Conservation (phyloP, 345 rosid genomes). For the Citrus australasica region DNA sequence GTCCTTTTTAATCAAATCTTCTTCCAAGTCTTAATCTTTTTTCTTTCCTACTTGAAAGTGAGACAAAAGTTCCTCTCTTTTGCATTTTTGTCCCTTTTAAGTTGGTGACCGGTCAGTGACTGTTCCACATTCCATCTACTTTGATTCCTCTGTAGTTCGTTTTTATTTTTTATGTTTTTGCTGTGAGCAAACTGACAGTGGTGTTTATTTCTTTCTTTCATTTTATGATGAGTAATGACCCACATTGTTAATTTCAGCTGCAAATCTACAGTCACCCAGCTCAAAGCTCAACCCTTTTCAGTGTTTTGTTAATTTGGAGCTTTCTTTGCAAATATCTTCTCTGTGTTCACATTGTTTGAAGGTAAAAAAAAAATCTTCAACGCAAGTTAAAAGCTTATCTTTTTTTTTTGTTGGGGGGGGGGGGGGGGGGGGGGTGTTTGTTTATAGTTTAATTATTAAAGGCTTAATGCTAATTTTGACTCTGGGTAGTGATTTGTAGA, state of each 20-base stretch:
- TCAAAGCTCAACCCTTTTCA: constrained; percentile 3
- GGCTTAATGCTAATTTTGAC: constrained; percentile 2
- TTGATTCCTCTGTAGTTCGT: constrained; percentile 23
- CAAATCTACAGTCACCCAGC: constrained; percentile 25
- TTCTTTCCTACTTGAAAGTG: neutral
- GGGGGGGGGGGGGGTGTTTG: too few species aligned
- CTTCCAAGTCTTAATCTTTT: neutral
- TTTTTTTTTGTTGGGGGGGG: neutral
- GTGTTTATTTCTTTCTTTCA: constrained; percentile 15
- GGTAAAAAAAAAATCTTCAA: constrained; percentile 22
- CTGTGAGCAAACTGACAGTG: constrained; percentile 13
- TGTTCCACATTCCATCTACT: constrained; percentile 19
- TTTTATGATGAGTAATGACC: constrained; percentile 22
- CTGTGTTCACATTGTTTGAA: constrained; percentile 25
- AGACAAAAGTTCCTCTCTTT: constrained; percentile 8
- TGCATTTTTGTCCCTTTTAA: constrained; percentile 11
- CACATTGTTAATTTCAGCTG: constrained; percentile 14
- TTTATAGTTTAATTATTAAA: neutral
- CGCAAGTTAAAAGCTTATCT: constrained; percentile 14
- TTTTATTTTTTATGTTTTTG: constrained; percentile 23
- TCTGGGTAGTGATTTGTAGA: neutral
- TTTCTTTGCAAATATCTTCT: constrained; percentile 21
- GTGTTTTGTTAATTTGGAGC: constrained; percentile 20
- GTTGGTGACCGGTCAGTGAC: constrained; percentile 29
- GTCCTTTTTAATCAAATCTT: constrained; percentile 1